phyloP scores from a whole-genome alignment of 2,329 filamentous ascomycete genomes.

The Cladosporium phlei region DNA sequence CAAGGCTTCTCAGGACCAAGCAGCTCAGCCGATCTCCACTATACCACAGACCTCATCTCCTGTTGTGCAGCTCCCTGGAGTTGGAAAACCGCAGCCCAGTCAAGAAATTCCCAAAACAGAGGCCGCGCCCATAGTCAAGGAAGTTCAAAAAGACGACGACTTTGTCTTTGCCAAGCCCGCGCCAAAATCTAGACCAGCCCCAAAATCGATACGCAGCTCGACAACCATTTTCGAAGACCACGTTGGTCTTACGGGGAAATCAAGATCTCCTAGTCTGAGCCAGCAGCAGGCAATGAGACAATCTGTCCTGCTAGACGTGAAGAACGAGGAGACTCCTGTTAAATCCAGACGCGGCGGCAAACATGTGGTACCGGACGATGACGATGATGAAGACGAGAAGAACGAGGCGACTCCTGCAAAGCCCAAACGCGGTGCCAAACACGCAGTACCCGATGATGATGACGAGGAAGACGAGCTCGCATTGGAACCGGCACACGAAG shows the following conservation, averaged over 20 bases:
- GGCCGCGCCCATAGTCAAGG: neutral
- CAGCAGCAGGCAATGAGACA: constrained; percentile 32
- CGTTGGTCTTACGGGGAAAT: constrained; percentile 20
- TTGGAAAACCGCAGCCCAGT: neutral
- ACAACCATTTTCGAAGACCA: constrained; percentile 36
- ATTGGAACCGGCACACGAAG: constrained; percentile 1
- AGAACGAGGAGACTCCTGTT: constrained; percentile 12
- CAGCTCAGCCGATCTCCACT: too few species aligned
- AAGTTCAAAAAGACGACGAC: constrained; percentile 12
- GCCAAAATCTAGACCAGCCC: constrained; percentile 13
- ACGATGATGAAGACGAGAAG: constrained; percentile 10
- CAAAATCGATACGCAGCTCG: constrained; percentile 23
- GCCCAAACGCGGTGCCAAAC: neutral
- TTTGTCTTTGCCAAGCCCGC: constrained; percentile 15
- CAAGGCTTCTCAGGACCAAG: too few species aligned
- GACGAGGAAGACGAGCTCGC: constrained; percentile 14
- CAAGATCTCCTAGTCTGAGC: constrained; percentile 25
- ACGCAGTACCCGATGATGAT: constrained; percentile 3
- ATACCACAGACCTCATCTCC: constrained; percentile 1
- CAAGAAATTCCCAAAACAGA: neutral
- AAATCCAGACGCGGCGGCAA: constrained; percentile 6
- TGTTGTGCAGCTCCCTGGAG: neutral
- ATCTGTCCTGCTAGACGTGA: constrained; percentile 17
- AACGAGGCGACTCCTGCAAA: neutral
- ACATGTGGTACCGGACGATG: constrained; percentile 3